These are phyloP conservation scores for Leccinum obscurum DNA, from an alignment of 768 basidiomycete genomes.

Conservation along the genomic window DNA sequence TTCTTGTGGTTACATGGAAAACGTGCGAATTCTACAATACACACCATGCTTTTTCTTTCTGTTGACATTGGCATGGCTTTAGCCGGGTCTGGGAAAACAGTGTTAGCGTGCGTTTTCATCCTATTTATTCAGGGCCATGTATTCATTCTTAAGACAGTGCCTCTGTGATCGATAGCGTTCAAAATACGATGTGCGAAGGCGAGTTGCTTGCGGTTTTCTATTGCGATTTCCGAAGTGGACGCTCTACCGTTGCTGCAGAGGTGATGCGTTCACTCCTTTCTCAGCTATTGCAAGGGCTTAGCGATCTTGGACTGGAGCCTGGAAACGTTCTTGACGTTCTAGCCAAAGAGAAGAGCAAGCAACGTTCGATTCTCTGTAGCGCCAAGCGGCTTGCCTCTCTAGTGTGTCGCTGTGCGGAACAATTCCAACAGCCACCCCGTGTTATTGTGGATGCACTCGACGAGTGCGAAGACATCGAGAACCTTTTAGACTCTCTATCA, in stretches of 20 bases:
- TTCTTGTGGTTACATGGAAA: neutral
- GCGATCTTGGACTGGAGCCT: neutral
- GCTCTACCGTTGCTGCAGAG: neutral
- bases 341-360: neutral
- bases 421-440: neutral
- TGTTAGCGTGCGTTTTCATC: neutral
- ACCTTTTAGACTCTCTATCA: neutral
- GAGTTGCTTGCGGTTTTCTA: neutral
- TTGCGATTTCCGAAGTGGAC: neutral
- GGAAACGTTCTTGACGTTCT: neutral
- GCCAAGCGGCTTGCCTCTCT: neutral
- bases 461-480: constrained; percentile 14
- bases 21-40: neutral
- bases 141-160: neutral
- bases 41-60: neutral
- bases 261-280: neutral
- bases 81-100: neutral
- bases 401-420: neutral
- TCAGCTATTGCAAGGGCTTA: neutral
- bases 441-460: constrained; percentile 18
- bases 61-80: neutral
- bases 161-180: neutral
- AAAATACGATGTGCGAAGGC: neutral
- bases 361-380: neutral
- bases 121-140: too few relatives aligned